Evolutionary conservation across 2,329 filamentous ascomycete genomes (phyloP).

Genomic region (Lachnellula hyalina): DNA sequence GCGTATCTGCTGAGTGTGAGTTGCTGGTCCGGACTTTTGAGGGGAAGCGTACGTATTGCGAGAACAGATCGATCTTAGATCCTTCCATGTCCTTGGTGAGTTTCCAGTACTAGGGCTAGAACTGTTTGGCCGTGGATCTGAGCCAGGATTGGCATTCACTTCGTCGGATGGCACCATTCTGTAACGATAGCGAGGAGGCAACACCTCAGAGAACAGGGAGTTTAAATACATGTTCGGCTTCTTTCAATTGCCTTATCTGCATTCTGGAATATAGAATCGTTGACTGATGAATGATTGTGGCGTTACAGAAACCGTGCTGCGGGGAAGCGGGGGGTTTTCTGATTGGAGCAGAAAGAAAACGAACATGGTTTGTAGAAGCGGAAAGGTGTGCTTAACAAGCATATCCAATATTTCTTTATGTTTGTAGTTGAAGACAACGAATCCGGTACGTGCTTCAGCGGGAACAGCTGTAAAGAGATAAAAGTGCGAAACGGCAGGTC

Average conservation of each 20-base stretch:
- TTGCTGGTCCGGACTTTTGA: neutral
- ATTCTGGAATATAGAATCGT: neutral
- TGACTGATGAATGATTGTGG: neutral
- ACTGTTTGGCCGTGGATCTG: neutral
- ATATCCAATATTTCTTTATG: neutral
- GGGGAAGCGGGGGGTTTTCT: neutral
- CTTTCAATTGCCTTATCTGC: neutral
- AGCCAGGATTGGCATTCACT: neutral
- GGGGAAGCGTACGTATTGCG: neutral
- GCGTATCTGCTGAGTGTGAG: conserved; percentile 37
- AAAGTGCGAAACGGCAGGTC: too few species aligned
- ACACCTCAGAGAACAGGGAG: neutral
- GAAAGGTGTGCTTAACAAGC: neutral
- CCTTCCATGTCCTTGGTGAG: neutral
- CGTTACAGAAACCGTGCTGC: neutral
- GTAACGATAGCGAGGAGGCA: neutral
- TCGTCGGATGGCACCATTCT: neutral
- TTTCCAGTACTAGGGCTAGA: neutral
- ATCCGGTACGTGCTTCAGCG: too few species aligned
- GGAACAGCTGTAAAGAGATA: too few species aligned
- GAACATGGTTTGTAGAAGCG: too few species aligned
- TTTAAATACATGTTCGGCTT: neutral
- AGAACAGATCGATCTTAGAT: neutral
- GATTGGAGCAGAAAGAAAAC: too few species aligned
- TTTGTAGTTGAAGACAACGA: too few species aligned